phyloP scores from a whole-genome alignment of 495 filamentous ascomycete species.

The Immersiella caudata region DNA sequence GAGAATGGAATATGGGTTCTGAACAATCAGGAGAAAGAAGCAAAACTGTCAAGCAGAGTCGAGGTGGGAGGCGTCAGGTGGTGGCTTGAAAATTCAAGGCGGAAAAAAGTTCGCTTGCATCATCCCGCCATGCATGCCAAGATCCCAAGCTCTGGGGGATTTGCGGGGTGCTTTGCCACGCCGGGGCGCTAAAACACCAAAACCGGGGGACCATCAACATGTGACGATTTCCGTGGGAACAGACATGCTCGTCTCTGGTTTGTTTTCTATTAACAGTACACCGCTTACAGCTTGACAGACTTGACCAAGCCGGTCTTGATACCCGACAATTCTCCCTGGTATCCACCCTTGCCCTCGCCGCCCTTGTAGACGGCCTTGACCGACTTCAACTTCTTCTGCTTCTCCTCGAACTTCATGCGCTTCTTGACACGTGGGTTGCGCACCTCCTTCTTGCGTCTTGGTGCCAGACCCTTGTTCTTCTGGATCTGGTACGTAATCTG shows the following conservation, averaged over 20 bases:
- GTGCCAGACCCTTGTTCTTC: slow-evolving; percentile 95
- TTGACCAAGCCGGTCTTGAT: slow-evolving; percentile 93
- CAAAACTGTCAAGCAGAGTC: slow-evolving; percentile 3
- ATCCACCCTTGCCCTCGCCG: slow-evolving; percentile 83
- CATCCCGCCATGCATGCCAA: slow-evolving; percentile 7
- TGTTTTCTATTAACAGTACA: background rate
- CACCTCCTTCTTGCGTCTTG: slow-evolving; percentile 86
- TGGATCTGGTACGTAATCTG: slow-evolving; percentile 88
- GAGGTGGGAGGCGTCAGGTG: background rate
- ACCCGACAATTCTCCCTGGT: slow-evolving; percentile 90
- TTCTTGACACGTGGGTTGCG: slow-evolving; percentile 98
- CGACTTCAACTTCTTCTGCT: slow-evolving; percentile 90
- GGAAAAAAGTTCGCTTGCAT: slow-evolving; percentile 13
- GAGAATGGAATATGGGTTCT: background rate
- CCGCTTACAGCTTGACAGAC: slow-evolving; percentile 77
- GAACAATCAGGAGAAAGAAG: background rate
- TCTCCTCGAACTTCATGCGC: slow-evolving; percentile 87
- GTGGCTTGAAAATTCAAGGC: slow-evolving; percentile 8
- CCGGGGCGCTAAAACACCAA: background rate
- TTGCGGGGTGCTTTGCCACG: slow-evolving; percentile 11
- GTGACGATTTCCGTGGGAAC: background rate
- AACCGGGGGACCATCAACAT: background rate
- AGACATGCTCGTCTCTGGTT: background rate
- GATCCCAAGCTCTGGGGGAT: slow-evolving; percentile 5
- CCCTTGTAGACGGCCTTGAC: slow-evolving; percentile 84